A percentile compares a stretch with the other conserved stretches of the same genome.
phyloP scores from a whole-genome alignment of 2,329 filamentous ascomycete genomes.

The Xylaria sp. region DNA sequence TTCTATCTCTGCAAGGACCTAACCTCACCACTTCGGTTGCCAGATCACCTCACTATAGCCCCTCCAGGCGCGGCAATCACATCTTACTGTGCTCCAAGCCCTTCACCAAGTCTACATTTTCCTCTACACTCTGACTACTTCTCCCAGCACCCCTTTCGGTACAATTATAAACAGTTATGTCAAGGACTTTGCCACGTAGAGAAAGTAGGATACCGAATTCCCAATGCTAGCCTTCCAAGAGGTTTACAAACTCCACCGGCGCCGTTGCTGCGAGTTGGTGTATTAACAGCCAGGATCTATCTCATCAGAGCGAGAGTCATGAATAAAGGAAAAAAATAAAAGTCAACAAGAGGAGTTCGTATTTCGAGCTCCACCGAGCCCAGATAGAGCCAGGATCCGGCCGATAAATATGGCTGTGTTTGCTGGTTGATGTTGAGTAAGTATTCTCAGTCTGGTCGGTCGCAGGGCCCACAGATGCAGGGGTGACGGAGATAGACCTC shows the following conservation, averaged over 20 bases:
- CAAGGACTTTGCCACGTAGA: slow-evolving; percentile 44
- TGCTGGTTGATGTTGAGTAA: slow-evolving; percentile 15
- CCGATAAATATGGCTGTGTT: slow-evolving; percentile 30
- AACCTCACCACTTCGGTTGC: slow-evolving; percentile 38
- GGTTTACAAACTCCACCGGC: slow-evolving; percentile 47
- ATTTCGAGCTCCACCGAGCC: slow-evolving; percentile 44
- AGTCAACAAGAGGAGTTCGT: slow-evolving; percentile 42
- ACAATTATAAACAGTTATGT: slow-evolving; percentile 49
- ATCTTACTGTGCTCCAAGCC: slow-evolving; percentile 37
- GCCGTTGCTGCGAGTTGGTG: slow-evolving; percentile 51
- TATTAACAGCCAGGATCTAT: slow-evolving; percentile 52
- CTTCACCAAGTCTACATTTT: slow-evolving; percentile 38
- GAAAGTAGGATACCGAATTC: slow-evolving; percentile 44
- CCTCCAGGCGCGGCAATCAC: slow-evolving; percentile 37
- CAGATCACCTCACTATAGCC: slow-evolving; percentile 43
- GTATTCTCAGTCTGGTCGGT: slow-evolving; percentile 27
- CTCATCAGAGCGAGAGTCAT: slow-evolving; percentile 52
- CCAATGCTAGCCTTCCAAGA: slow-evolving; percentile 50
- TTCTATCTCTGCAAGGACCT: slow-evolving; percentile 41
- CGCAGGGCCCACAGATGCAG: slow-evolving; percentile 5
- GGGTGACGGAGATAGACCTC: slow-evolving; percentile 17
- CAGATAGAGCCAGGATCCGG: slow-evolving; percentile 35
- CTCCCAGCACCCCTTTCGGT: slow-evolving; percentile 20
- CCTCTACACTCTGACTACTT: slow-evolving; percentile 24
- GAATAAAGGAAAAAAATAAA: slow-evolving; percentile 48